A percentile compares a stretch with the other conserved stretches of the same genome.
phyloP scores from a whole-genome alignment of 352 stramenopile genomes.

The Peronospora destructor region DNA sequence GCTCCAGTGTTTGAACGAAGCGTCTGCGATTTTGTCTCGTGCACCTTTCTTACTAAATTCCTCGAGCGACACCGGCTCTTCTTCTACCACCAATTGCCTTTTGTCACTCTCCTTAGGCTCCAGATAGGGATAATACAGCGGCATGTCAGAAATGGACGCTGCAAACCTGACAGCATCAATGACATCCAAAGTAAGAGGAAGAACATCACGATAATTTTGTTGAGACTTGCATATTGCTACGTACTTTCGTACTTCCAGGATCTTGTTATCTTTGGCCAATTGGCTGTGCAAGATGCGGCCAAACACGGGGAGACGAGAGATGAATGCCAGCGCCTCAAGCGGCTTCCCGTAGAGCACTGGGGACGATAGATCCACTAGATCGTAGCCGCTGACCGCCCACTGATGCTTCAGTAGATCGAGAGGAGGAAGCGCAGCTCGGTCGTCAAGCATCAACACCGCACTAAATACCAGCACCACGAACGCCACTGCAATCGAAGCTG shows the following conservation, averaged over 20 bases:
- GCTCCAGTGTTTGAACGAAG: slow-evolving; percentile 57
- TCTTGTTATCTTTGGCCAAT: slow-evolving; percentile 52
- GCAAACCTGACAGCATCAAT: slow-evolving; percentile 29
- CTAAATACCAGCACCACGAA: slow-evolving; percentile 39
- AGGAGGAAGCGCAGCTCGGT: slow-evolving; percentile 35
- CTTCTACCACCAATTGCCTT: slow-evolving; percentile 4
- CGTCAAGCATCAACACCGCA: slow-evolving; percentile 43
- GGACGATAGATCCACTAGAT: slow-evolving; percentile 42
- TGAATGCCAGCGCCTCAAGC: slow-evolving; percentile 40
- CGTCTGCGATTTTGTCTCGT: slow-evolving; percentile 4
- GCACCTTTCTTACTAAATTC: slow-evolving; percentile 29
- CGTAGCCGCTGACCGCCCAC: slow-evolving; percentile 35
- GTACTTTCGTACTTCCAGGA: slow-evolving; percentile 50
- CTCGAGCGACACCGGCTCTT: slow-evolving; percentile 20
- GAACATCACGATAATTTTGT: background rate
- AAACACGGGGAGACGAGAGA: slow-evolving; percentile 41
- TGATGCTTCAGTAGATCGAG: slow-evolving; percentile 34
- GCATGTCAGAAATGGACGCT: slow-evolving; percentile 54
- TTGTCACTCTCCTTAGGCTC: slow-evolving; percentile 34
- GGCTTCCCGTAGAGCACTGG: slow-evolving; percentile 44
- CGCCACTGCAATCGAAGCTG: slow-evolving; percentile 28
- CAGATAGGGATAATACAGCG: slow-evolving; percentile 79
- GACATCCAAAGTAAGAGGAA: too few species aligned
- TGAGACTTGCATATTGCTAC: background rate
- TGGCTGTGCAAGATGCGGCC: slow-evolving; percentile 42